These are phyloP conservation scores for Yarrowia sp. DNA, from an alignment of 805 yeast genomes.

Conservation along the genomic window DNA sequence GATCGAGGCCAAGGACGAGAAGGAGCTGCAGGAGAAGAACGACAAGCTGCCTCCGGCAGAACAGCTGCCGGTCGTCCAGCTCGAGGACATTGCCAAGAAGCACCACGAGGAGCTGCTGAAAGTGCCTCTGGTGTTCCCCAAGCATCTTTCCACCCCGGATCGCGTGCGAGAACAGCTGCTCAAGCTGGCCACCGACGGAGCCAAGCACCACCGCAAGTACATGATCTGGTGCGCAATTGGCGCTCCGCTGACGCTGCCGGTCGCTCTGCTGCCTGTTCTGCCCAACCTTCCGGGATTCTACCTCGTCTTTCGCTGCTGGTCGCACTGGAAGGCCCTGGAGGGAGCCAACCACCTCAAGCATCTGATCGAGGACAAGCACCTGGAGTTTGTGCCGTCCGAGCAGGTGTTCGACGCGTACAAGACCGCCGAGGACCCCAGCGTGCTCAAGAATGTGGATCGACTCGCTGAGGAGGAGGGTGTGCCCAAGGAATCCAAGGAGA, in stretches of 20 bases:
- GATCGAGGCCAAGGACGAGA: constrained; percentile 31
- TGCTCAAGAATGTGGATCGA: background rate
- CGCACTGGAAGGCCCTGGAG: constrained; percentile 72
- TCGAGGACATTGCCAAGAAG: constrained; percentile 27
- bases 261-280: constrained; percentile 76
- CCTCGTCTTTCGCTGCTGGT: constrained; percentile 73
- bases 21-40: constrained; percentile 28
- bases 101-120: constrained; percentile 35
- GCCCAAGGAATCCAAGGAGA: background rate
- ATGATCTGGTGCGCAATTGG: constrained; percentile 54
- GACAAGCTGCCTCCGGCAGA: constrained; percentile 22
- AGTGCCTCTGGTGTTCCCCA: constrained; percentile 50
- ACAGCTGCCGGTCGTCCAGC: constrained; percentile 31
- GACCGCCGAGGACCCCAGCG: constrained; percentile 38
- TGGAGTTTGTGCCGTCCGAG: constrained; percentile 33
- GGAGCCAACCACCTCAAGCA: constrained; percentile 70
- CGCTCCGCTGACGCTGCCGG: constrained; percentile 76
- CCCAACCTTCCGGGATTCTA: constrained; percentile 94
- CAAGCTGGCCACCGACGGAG: constrained; percentile 46
- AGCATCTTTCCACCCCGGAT: constrained; percentile 37
- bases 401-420: constrained; percentile 32
- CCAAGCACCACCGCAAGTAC: constrained; percentile 54
- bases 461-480: background rate
- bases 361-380: constrained; percentile 49
- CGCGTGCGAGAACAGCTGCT: constrained; percentile 44